Evolutionary conservation across 2,329 filamentous ascomycete species (phyloP).

Genomic region (Colletotrichum sp.): DNA sequence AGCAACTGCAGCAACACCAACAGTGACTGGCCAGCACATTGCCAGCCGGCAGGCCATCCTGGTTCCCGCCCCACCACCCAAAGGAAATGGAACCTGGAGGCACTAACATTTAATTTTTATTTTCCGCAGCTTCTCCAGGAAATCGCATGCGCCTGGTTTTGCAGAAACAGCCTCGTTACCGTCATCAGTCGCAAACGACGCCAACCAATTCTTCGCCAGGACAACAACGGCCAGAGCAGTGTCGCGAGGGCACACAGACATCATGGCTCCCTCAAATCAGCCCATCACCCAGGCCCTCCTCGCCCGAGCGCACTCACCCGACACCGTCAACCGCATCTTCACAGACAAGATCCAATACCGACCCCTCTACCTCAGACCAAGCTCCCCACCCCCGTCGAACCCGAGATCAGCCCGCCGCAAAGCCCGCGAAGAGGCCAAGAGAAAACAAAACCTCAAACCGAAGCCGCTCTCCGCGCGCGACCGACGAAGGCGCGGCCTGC

Average conservation of each 20-base stretch:
- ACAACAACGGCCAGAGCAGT: too few species aligned
- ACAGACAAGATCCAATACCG: constrained; percentile 83
- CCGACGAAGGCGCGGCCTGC: constrained; percentile 74
- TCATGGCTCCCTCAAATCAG: constrained; percentile 39
- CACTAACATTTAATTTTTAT: constrained; percentile 26
- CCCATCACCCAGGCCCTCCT: constrained; percentile 70
- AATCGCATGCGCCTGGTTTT: neutral
- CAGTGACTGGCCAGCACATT: neutral
- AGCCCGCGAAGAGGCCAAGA: constrained; percentile 49
- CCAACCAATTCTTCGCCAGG: neutral
- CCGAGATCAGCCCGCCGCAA: constrained; percentile 62
- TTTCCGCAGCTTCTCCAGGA: neutral
- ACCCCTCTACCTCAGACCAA: constrained; percentile 78
- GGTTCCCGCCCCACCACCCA: neutral
- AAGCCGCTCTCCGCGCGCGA: constrained; percentile 80
- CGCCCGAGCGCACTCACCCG: constrained; percentile 77
- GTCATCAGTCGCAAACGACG: neutral
- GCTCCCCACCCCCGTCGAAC: constrained; percentile 68
- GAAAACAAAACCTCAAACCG: constrained; percentile 54
- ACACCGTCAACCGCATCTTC: constrained; percentile 74
- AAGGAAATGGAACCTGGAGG: constrained; percentile 5
- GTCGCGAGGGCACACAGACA: neutral
- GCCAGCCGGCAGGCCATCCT: neutral
- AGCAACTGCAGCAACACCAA: neutral
- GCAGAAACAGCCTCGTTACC: neutral